These are phyloP conservation scores for Rhizophagus clarus DNA, from an alignment of 192 early-diverging fungal genomes.

Conservation along the genomic window DNA sequence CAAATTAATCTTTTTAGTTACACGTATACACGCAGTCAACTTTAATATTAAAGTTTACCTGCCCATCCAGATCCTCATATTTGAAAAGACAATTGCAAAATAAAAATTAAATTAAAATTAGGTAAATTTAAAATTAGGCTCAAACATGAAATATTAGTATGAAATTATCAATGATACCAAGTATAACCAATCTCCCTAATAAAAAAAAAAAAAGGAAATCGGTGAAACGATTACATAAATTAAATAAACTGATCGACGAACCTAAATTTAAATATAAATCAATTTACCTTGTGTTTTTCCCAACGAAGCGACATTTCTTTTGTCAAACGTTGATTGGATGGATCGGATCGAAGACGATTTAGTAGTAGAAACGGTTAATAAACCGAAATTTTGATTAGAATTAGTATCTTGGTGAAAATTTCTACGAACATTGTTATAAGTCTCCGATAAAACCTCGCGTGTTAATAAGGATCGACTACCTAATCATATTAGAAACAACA, in stretches of 20 bases:
- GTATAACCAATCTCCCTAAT: slow-evolving; percentile 38
- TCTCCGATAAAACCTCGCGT: background rate
- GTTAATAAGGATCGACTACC: background rate
- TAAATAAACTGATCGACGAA: background rate
- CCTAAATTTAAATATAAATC: background rate
- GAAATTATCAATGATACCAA: slow-evolving; percentile 31
- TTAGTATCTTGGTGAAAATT: background rate
- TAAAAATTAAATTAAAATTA: background rate
- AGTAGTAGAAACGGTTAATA: background rate
- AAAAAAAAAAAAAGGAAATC: slow-evolving; percentile 22
- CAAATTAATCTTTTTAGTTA: slow-evolving; percentile 38
- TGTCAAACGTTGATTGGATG: background rate
- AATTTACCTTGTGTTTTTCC: slow-evolving; percentile 47
- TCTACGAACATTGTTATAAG: background rate
- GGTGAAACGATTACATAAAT: background rate
- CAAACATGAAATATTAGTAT: slow-evolving; percentile 2
- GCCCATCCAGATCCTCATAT: slow-evolving; percentile 60
- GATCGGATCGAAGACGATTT: background rate
- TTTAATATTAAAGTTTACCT: slow-evolving; percentile 30
- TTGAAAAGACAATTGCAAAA: background rate
- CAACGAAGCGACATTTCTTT: slow-evolving; percentile 35
- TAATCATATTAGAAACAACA: background rate
- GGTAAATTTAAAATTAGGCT: background rate
- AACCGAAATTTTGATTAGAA: background rate
- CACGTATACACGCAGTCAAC: background rate